Evolutionary conservation across 1,284 basidiomycete genomes (phyloP), one percentile per base, ranked within the genome.

Genomic region (Cerrena zonata): DNA sequence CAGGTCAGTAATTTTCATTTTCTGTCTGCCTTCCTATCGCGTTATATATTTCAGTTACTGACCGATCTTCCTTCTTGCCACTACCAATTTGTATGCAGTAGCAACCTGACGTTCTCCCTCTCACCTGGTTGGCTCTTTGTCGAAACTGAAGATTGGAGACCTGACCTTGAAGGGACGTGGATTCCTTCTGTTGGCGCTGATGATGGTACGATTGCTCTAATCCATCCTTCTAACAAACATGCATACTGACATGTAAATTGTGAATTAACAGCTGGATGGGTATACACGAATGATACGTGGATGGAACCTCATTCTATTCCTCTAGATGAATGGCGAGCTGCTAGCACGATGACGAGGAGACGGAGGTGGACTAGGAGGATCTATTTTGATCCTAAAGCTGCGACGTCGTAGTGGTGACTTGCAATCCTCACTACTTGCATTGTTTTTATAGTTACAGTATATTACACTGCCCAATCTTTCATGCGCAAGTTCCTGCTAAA

Each of bases 281-380:
- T 86, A 13, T 89, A 89, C 58, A 84, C 84, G 3, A 85, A 86
- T 53, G 85, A 89, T 55, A 68, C 74, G 0, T 89, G 87, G 87
- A 69, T 77, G 10, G 72, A 80, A 45, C 72, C 78, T 0, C 69
- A 69, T 1, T 64, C 73, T 7, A 62, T 53, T 26, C 71, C 63
- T 52, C 67, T 56, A 58, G 77, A 70, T 53, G 74, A 72, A 37
- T 73, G 76, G 67, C 70, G 60, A 59, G 58, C 53, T 22, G 44
- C 56, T 10, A 64, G 74, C 3, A 76, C 77, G 24, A 73, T 82
- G 50, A 87, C 84, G n/a, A 67, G 85, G 47, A 65, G 85, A 56
- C 64, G 85, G 55, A 66, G 82, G 42, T 88, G 86, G 85, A 68
- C 76, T 15, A 66, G 85, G 50, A 69, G 85, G 39, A 78, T 87